Evolutionary conservation across 345 rosid genomes (phyloP).

Genomic region (Iberis pinnata): DNA sequence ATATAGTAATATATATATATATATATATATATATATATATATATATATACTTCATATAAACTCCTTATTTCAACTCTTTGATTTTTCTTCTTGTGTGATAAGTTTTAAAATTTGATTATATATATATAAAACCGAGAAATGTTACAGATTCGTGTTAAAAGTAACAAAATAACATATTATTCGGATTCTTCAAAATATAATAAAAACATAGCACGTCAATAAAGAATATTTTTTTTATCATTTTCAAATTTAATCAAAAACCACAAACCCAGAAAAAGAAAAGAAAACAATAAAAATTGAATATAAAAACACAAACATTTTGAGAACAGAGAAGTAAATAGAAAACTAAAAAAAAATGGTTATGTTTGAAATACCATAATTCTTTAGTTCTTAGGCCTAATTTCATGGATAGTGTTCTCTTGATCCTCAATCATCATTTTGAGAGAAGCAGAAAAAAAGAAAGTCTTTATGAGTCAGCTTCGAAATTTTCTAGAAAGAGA

Average conservation of each 20-base stretch:
- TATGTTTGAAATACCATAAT: constrained; percentile 48
- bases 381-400: constrained; percentile 74
- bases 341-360: not conserved
- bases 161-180: too few species aligned
- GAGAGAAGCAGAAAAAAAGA: not conserved
- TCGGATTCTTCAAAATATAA: too few species aligned
- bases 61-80: not conserved
- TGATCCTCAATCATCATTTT: constrained; percentile 84
- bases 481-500: constrained; percentile 6
- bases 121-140: too few species aligned
- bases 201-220: too few species aligned
- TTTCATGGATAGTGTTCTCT: constrained; percentile 61
- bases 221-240: too few species aligned
- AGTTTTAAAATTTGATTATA: too few species aligned
- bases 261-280: constrained; percentile 5
- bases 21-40: constrained; percentile 2
- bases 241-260: constrained; percentile 13
- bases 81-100: too few species aligned
- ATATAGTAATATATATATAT: constrained; percentile 11
- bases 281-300: not conserved
- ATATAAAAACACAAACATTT: not conserved
- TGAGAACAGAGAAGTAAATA: not conserved
- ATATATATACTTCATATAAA: not conserved
- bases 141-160: too few species aligned
- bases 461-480: constrained; percentile 22